Evolutionary conservation across 1,284 basidiomycete species (phyloP).

Genomic region (Cutaneotrichosporon cutaneum): DNA sequence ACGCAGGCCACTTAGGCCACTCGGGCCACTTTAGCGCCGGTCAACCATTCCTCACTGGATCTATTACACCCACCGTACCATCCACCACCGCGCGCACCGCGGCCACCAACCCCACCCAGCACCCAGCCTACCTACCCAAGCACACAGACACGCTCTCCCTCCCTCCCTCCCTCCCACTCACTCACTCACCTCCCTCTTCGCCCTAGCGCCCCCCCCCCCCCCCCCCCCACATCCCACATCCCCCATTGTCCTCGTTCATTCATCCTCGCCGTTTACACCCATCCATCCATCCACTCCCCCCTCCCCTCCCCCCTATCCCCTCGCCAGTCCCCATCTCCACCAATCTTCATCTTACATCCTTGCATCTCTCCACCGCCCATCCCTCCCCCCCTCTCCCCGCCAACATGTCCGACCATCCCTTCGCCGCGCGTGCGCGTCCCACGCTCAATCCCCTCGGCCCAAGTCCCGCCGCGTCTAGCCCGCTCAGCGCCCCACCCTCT

Average conservation of each 20-base stretch:
- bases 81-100: background rate
- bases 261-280: background rate
- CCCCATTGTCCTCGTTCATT: background rate
- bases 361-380: background rate
- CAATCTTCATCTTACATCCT: background rate
- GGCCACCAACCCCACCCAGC: background rate
- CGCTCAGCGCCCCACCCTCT: constrained; percentile 1
- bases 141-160: too few relatives aligned
- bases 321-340: background rate
- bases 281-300: background rate
- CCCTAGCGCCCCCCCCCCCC: background rate
- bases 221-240: background rate
- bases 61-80: background rate
- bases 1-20: too few relatives aligned
- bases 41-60: background rate
- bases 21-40: too few relatives aligned
- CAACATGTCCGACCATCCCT: constrained; percentile 6
- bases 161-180: background rate
- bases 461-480: background rate
- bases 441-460: background rate
- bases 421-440: constrained; percentile 1
- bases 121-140: too few relatives aligned
- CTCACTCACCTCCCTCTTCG: background rate
- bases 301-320: background rate
- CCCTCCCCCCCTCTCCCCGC: background rate